These are phyloP conservation scores for Oxyria digyna DNA, from an alignment of 148 eudicot genomes.

Conservation along the genomic window DNA sequence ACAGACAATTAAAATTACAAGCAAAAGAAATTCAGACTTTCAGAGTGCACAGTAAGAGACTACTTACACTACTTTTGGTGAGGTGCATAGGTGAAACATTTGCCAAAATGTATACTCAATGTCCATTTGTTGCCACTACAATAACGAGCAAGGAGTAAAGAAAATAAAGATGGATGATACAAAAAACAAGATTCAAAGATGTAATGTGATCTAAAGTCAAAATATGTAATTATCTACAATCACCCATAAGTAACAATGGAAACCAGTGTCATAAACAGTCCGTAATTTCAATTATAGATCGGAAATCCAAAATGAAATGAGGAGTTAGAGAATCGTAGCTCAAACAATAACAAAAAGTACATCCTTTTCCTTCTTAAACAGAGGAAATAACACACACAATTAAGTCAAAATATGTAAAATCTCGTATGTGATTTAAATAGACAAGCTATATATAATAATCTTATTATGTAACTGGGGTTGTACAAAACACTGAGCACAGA, in stretches of 20 bases:
- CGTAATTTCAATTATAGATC: neutral
- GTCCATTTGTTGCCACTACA: slow-evolving; percentile 99
- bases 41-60: slow-evolving; percentile 10
- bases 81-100: slow-evolving; percentile 85
- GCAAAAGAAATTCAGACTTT: neutral
- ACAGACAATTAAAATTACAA: neutral
- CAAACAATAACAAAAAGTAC: neutral
- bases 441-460: neutral
- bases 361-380: neutral
- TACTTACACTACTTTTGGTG: slow-evolving; percentile 81
- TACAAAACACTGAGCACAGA: neutral
- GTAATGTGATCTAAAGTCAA: neutral
- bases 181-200: neutral
- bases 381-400: neutral
- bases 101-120: slow-evolving; percentile 97
- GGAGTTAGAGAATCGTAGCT: neutral
- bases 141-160: slow-evolving; percentile 11
- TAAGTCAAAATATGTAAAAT: neutral
- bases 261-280: neutral
- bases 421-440: neutral
- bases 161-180: slow-evolving; percentile 9
- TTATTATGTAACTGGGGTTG: neutral
- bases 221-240: neutral
- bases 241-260: neutral
- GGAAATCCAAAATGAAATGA: neutral